Evolutionary conservation across 2,329 filamentous ascomycete species (phyloP).

Genomic region (Nemania sp.): DNA sequence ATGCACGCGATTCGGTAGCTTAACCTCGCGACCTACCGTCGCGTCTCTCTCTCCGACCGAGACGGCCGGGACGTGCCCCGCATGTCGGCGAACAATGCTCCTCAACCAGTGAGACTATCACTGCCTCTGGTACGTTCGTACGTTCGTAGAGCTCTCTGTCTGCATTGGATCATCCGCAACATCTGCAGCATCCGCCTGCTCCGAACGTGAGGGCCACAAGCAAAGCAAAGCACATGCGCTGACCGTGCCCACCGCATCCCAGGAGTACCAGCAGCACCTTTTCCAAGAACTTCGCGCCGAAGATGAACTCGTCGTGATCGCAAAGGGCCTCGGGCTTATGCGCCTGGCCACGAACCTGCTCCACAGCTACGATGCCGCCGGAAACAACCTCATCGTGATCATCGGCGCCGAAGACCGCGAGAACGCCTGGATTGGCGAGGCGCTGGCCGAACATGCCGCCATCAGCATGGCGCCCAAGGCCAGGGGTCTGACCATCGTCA

Average conservation of each 20-base stretch:
- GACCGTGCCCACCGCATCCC: background rate
- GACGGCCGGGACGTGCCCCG: constrained; percentile 42
- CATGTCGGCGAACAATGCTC: constrained; percentile 58
- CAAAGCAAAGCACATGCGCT: too few relatives aligned
- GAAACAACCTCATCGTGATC: constrained; percentile 87
- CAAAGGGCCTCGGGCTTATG: constrained; percentile 87
- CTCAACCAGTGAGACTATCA: constrained; percentile 78
- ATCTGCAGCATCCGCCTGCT: too few relatives aligned
- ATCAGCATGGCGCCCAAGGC: constrained; percentile 82
- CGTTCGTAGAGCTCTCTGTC: background rate
- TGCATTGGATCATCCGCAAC: too few relatives aligned
- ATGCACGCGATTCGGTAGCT: constrained; percentile 34
- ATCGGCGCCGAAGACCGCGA: constrained; percentile 90
- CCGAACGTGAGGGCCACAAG: too few relatives aligned
- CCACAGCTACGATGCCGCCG: constrained; percentile 94
- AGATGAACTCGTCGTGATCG: constrained; percentile 92
- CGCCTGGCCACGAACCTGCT: constrained; percentile 94
- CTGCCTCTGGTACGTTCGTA: constrained; percentile 64
- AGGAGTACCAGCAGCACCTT: constrained; percentile 92
- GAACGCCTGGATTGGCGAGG: constrained; percentile 96
- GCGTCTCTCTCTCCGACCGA: constrained; percentile 24
- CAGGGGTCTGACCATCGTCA: constrained; percentile 85
- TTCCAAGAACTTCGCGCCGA: constrained; percentile 88
- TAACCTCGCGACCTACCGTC: constrained; percentile 13
- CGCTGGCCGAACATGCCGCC: constrained; percentile 91